Base-by-base conservation (phyloP, 164 flowering plant genomes). In the Houttuynia cordata region DNA sequence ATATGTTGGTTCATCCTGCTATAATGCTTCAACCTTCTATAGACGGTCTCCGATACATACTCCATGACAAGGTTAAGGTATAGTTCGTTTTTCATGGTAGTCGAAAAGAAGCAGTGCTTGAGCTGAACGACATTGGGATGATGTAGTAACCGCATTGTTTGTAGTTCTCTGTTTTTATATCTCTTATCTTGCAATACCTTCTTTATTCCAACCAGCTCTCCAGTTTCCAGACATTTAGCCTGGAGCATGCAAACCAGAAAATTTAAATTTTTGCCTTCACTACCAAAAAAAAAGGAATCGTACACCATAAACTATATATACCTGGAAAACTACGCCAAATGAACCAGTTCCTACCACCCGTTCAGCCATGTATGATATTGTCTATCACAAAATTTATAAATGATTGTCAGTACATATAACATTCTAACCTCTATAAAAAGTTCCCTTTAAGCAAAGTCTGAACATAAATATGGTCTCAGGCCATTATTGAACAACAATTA, bases 261-360 rank as follows among this genome's bases (percentile, higher is more conserved):
- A 24, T 5, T 23, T 8, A 30, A 59, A 58, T 54, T 21, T 12
- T 21, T 18, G 52, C 41, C 0, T 56, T 24, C 3, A 51, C 25
- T 55, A 24, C 55, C 49, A 17, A 41, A 24, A 61, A 3, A 47
- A n/a, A n/a, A n/a, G n/a, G 9, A 49, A 42, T 0, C 9, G 40
- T 30, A 3, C 23, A 59, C 23, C 12, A 23, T 42, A 22, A 15
- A 3, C 10, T 34, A 50, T 55, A 4, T 37, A n/a, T 30, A 57
- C 99, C 97, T 94, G 95, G 74, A 81, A 94, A 41, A 94, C 99
- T 61, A 91, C 93, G 57, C 99, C 99, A 79, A 94, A 94, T n/a
- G 99, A 94, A 75, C 99, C 99, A 71, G 91, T 88, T 47, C 99
- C 99, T 59, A 91, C 99, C 56, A 91, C 93, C 65, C 95, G 93